These are phyloP conservation scores for Ceratorhiza oryzae-sativae DNA, from an alignment of 1,284 basidiomycete genomes.

Conservation along the genomic window DNA sequence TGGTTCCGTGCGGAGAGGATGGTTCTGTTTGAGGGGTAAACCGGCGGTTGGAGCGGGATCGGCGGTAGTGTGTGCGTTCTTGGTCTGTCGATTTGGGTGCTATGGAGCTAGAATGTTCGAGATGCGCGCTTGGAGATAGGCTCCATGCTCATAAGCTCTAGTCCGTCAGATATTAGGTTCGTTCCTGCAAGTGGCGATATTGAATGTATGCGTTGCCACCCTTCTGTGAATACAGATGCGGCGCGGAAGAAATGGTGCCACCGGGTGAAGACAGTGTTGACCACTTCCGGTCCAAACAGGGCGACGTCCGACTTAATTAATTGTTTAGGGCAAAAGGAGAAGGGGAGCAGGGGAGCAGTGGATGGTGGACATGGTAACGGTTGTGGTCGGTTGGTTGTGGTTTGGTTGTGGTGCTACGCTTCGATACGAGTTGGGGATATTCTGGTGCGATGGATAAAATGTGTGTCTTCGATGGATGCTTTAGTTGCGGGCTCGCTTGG, in stretches of 20 bases:
- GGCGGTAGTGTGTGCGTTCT: no score
- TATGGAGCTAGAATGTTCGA: no score
- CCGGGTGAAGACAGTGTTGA: no score
- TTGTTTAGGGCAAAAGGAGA: background rate
- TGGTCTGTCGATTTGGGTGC: no score
- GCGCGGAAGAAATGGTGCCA: background rate
- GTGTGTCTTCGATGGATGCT: no score
- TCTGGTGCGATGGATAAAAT: background rate
- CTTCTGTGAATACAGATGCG: background rate
- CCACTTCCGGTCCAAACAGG: no score
- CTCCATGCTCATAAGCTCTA: no score
- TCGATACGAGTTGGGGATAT: background rate
- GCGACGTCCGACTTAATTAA: background rate
- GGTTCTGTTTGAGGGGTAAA: background rate
- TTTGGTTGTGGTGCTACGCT: background rate
- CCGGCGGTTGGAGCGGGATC: background rate
- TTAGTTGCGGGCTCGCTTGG: no score
- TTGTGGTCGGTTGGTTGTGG: background rate
- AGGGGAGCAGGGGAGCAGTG: background rate
- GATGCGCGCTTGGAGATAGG: no score
- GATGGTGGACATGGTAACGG: background rate
- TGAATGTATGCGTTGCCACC: background rate
- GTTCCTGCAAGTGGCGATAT: background rate
- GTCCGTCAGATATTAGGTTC: no score
- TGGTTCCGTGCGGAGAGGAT: no score